A percentile compares a stretch with the other conserved stretches of the same genome.
These are phyloP conservation scores for Salpingoeca rosetta DNA, from an alignment of 78 protist species.

Conservation along the genomic window DNA sequence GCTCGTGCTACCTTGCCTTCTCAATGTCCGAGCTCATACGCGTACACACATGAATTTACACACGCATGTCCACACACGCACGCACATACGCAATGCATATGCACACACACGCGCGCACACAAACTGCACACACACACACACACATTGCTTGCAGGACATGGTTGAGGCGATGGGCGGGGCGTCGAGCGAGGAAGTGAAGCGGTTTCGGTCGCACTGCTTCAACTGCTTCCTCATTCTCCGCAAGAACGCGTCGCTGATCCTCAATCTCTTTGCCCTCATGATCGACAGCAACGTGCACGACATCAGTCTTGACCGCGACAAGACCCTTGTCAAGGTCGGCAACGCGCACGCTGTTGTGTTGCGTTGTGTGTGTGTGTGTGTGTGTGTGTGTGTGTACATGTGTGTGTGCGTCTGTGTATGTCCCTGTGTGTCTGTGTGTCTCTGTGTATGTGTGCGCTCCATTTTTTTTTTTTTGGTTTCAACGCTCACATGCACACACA, in stretches of 20 bases:
- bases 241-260: slow-evolving; percentile 67
- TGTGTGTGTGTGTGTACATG: not conserved
- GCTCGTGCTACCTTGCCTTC: not conserved
- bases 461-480: not conserved
- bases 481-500: not conserved
- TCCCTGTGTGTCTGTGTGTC: not conserved
- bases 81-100: too few species aligned
- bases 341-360: not conserved
- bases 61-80: too few species aligned
- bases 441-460: not conserved
- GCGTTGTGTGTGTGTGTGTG: not conserved
- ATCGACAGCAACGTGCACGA: slow-evolving; percentile 77
- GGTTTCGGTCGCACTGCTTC: slow-evolving; percentile 71
- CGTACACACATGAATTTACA: too few species aligned
- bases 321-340: slow-evolving; percentile 35
- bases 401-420: not conserved
- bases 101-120: not conserved
- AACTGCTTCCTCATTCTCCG: slow-evolving; percentile 83
- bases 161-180: slow-evolving; percentile 94
- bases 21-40: too few species aligned
- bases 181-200: slow-evolving; percentile 37
- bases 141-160: slow-evolving; percentile 67
- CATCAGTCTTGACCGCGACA: slow-evolving; percentile 50
- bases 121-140: too few species aligned
- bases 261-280: slow-evolving; percentile 86